A percentile compares a stretch with the other conserved stretches of the same genome.
These are phyloP conservation scores for Lentinus polychrous DNA, from an alignment of 1,284 basidiomycete genomes.

Conservation along the genomic window DNA sequence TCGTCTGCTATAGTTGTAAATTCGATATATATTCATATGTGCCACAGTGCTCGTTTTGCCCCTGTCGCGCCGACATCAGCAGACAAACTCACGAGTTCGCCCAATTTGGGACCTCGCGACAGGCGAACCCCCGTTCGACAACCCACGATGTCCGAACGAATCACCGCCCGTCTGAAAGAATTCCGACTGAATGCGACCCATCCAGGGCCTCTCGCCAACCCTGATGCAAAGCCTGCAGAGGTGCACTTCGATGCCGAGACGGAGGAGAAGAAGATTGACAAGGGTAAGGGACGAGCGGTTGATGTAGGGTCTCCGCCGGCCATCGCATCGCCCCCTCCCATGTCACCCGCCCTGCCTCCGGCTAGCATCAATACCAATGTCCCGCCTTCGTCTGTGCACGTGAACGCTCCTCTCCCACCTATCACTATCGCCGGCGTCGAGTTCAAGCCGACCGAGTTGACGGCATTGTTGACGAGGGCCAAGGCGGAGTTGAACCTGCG, in stretches of 20 bases:
- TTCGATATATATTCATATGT: slow-evolving; percentile 5
- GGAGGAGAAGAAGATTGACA: slow-evolving; percentile 51
- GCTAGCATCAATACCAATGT: slow-evolving; percentile 31
- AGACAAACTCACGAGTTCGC: slow-evolving; percentile 74
- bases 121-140: slow-evolving; percentile 49
- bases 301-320: slow-evolving; percentile 34
- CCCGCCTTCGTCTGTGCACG: slow-evolving; percentile 31
- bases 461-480: slow-evolving; percentile 60
- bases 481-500: slow-evolving; percentile 56
- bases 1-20: slow-evolving; percentile 4
- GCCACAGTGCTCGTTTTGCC: slow-evolving; percentile 75
- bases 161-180: slow-evolving; percentile 66
- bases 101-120: slow-evolving; percentile 55
- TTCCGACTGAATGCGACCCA: slow-evolving; percentile 45
- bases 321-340: slow-evolving; percentile 52
- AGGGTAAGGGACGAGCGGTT: slow-evolving; percentile 69
- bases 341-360: slow-evolving; percentile 51
- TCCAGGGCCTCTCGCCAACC: slow-evolving; percentile 26
- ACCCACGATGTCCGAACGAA: slow-evolving; percentile 71
- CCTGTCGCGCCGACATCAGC: slow-evolving; percentile 48
- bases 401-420: slow-evolving; percentile 25
- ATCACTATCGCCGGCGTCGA: slow-evolving; percentile 72
- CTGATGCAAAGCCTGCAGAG: slow-evolving; percentile 19
- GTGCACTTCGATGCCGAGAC: slow-evolving; percentile 32
- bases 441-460: slow-evolving; percentile 56